Percentiles rank a stretch among this genome's conserved stretches.
Conservation (phyloP, 257 asterid species). For the Solanum pinnatisectum region DNA sequence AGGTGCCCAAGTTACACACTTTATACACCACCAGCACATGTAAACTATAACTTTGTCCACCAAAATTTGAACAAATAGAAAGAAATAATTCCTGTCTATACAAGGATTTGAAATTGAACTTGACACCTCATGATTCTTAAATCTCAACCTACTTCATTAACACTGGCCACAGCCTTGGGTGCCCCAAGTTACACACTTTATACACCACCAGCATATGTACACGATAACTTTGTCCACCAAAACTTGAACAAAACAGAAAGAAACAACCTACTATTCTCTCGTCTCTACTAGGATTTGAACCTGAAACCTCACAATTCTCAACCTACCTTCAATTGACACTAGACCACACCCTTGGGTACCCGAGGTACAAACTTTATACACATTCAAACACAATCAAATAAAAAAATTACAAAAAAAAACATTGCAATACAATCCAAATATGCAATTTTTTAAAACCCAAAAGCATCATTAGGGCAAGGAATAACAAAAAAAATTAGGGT, state of each 20-base stretch:
- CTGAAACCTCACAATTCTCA: neutral
- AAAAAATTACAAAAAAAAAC: neutral
- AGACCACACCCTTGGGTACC: neutral
- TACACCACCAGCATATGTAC: neutral
- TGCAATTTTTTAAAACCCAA: neutral
- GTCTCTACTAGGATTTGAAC: neutral
- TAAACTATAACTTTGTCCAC: neutral
- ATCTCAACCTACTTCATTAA: neutral
- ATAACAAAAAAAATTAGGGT: neutral
- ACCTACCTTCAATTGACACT: neutral
- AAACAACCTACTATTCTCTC: neutral
- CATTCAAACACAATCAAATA: neutral
- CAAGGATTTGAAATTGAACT: too few species aligned
- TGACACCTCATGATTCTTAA: neutral
- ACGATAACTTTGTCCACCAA: neutral
- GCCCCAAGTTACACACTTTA: neutral
- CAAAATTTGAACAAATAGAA: neutral
- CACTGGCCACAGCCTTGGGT: neutral
- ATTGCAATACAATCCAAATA: neutral
- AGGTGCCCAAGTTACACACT: neutral
- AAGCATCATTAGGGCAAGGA: neutral
- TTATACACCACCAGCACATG: neutral
- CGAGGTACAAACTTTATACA: neutral
- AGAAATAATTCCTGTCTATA: neutral
- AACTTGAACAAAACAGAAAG: neutral